Conservation (phyloP, 306 rosid species). For the Alnus glutinosa region DNA sequence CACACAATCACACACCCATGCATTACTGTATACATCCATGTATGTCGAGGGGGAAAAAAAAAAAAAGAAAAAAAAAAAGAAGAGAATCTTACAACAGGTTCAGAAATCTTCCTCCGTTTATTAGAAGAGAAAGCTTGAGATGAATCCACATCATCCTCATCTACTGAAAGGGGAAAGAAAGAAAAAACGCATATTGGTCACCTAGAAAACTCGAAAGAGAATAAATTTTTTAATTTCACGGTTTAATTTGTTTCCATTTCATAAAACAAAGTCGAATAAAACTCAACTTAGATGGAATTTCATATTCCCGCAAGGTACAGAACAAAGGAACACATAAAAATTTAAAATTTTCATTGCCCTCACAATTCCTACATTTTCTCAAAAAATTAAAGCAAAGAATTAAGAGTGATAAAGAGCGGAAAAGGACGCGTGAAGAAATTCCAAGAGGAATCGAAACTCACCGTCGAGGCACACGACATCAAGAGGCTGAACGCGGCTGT, state of each 20-base stretch:
- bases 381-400: no score
- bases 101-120: constrained; percentile 47
- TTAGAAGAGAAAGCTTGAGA: constrained; percentile 31
- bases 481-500: constrained; percentile 74
- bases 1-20: neutral
- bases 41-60: neutral
- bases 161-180: constrained; percentile 28
- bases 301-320: neutral
- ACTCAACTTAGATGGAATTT: neutral
- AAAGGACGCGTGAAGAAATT: neutral
- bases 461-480: constrained; percentile 50
- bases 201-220: neutral
- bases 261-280: neutral
- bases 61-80: no score
- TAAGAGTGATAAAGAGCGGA: neutral
- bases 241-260: neutral
- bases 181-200: neutral
- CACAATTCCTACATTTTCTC: neutral
- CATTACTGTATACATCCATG: neutral
- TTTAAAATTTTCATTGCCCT: neutral
- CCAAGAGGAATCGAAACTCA: constrained; percentile 21
- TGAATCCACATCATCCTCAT: constrained; percentile 37
- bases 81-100: constrained; percentile 24
- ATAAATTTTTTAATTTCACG: neutral
- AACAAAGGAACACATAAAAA: neutral